phyloP scores from a whole-genome alignment of 2,329 filamentous ascomycete species.

The Neonectria coccinea region DNA sequence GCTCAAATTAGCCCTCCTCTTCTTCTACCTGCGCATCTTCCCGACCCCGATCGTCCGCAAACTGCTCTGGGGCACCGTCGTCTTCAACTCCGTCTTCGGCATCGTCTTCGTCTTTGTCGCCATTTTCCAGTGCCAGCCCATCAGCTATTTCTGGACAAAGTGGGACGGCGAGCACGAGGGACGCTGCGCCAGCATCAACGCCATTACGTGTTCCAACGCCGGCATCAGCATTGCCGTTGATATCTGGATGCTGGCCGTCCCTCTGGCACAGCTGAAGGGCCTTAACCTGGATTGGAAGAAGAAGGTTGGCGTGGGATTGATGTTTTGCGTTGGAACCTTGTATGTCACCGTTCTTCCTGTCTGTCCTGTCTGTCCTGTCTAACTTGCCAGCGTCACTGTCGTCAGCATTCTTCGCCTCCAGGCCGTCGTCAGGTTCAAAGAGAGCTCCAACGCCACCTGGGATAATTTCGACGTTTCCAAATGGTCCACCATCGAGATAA shows the following conservation, averaged over 20 bases:
- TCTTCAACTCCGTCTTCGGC: conserved; percentile 55
- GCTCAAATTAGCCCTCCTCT: conserved; percentile 63
- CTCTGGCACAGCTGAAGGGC: conserved; percentile 57
- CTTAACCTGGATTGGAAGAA: conserved; percentile 61
- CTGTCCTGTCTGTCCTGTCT: neutral
- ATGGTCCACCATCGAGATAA: conserved; percentile 55
- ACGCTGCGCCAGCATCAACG: conserved; percentile 62
- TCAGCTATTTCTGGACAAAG: conserved; percentile 63
- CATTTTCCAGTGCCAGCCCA: conserved; percentile 64
- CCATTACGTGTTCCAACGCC: conserved; percentile 63
- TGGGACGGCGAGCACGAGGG: conserved; percentile 64
- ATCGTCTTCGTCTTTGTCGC: conserved; percentile 56
- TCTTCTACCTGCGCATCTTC: conserved; percentile 69
- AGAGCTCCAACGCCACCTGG: conserved; percentile 51
- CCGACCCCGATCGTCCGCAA: conserved; percentile 53
- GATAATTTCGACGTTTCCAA: conserved; percentile 47
- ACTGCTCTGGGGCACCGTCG: conserved; percentile 57
- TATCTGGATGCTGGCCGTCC: conserved; percentile 63
- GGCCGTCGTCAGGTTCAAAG: conserved; percentile 48
- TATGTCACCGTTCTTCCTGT: conserved; percentile 40
- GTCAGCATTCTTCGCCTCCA: conserved; percentile 54
- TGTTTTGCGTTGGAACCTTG: conserved; percentile 65
- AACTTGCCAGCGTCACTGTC: conserved; percentile 49
- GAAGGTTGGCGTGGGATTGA: conserved; percentile 61
- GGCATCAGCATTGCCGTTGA: conserved; percentile 65